These are phyloP conservation scores for Ballota nigra DNA, from an alignment of 257 asterid species.

Conservation along the genomic window DNA sequence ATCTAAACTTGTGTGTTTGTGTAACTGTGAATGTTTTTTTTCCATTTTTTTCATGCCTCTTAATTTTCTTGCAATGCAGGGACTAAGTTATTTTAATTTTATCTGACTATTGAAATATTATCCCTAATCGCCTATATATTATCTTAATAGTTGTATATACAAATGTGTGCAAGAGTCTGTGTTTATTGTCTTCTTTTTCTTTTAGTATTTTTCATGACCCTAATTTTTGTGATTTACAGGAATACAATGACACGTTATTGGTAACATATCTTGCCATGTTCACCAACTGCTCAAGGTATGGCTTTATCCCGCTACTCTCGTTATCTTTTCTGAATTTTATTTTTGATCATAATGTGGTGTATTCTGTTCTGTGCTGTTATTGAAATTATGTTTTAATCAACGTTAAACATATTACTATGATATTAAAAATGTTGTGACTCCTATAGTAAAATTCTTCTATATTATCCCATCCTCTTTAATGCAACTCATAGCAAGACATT, in stretches of 20 bases:
- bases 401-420: no score
- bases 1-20: background rate
- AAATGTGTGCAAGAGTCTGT: background rate
- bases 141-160: background rate
- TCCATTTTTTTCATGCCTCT: no score
- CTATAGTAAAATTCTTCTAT: background rate
- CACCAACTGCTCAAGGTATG: conserved; percentile 96
- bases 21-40: no score
- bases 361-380: no score
- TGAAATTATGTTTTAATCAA: no score
- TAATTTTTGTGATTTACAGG: conserved; percentile 46
- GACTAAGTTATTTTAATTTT: no score
- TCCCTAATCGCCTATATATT: background rate
- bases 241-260: conserved; percentile 80
- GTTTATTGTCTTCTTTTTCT: background rate
- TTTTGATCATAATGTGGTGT: no score
- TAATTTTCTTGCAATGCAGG: no score
- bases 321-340: no score
- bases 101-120: background rate
- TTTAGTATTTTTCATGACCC: conserved; percentile 13
- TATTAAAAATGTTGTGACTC: no score
- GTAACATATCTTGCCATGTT: conserved; percentile 88
- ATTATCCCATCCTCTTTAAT: background rate
- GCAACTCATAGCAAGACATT: background rate
- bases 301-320: no score